Evolutionary conservation across 352 stramenopile species (phyloP).

Genomic region (Proteromonas lacertae): DNA sequence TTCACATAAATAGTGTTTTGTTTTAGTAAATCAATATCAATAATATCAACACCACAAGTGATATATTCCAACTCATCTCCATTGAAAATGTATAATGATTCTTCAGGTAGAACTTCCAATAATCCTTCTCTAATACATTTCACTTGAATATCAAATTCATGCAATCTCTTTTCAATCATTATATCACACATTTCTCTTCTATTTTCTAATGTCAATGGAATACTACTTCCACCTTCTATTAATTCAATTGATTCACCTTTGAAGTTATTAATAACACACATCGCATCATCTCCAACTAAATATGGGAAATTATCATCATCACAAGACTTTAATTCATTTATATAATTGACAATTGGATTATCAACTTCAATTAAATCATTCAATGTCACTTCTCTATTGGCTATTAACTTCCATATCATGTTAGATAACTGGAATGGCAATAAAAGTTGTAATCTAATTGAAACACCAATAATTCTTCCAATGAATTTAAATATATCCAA

Average conservation of each 20-base stretch:
- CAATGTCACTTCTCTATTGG: constrained; percentile 5
- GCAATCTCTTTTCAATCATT: constrained; percentile 11
- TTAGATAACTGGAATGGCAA: constrained; percentile 13
- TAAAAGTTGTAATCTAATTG: constrained; percentile 11
- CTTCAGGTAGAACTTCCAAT: constrained; percentile 11
- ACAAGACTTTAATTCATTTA: constrained; percentile 9
- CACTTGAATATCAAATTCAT: constrained; percentile 21
- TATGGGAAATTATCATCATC: constrained; percentile 6
- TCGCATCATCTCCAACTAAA: constrained; percentile 7
- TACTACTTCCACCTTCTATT: constrained; percentile 9
- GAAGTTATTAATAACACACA: constrained; percentile 15
- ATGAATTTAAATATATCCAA: constrained; percentile 15
- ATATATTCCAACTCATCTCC: constrained; percentile 20
- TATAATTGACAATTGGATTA: constrained; percentile 9
- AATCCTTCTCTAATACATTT: constrained; percentile 11
- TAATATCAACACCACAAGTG: constrained; percentile 17
- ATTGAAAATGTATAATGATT: constrained; percentile 18
- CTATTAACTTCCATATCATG: constrained; percentile 14
- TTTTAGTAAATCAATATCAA: constrained; percentile 20
- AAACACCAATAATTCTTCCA: constrained; percentile 15
- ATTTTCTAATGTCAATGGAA: constrained; percentile 15
- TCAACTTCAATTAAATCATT: constrained; percentile 10
- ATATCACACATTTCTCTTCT: constrained; percentile 11
- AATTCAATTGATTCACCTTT: no score
- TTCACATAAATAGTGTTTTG: no score